A percentile compares a stretch with the other conserved stretches of the same genome.
phyloP scores from a whole-genome alignment of 163 green algal genomes.

The Picocystis sp. region DNA sequence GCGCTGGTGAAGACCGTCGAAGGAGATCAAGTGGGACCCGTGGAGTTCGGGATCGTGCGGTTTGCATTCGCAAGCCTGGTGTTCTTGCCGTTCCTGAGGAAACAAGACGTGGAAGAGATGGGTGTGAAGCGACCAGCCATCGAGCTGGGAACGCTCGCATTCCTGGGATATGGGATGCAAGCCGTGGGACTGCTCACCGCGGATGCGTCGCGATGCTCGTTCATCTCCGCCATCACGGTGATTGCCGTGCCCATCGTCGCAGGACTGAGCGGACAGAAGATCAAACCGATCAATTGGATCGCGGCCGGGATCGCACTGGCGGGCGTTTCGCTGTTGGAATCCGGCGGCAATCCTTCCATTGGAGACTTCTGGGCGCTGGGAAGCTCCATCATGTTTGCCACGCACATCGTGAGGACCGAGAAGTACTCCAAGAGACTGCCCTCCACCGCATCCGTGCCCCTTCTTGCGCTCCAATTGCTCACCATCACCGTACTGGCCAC shows the following conservation, averaged over 20 bases:
- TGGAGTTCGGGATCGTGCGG: slow-evolving; percentile 34
- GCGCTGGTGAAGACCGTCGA: too few species aligned
- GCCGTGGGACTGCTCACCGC: slow-evolving; percentile 40
- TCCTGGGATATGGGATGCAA: slow-evolving; percentile 48
- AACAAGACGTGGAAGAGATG: slow-evolving; percentile 13
- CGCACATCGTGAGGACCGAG: too few species aligned
- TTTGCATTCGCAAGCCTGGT: slow-evolving; percentile 45
- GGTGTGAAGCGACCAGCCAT: slow-evolving; percentile 28
- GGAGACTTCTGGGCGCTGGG: slow-evolving; percentile 28
- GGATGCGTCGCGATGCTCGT: slow-evolving; percentile 45
- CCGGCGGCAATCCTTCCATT: slow-evolving; percentile 21
- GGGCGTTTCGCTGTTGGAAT: slow-evolving; percentile 39
- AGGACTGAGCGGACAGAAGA: slow-evolving; percentile 34
- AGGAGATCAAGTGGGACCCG: slow-evolving; percentile 17
- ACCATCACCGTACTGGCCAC: too few species aligned
- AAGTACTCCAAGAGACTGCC: too few species aligned
- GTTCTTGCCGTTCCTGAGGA: slow-evolving; percentile 44
- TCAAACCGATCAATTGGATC: slow-evolving; percentile 41
- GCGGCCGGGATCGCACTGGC: slow-evolving; percentile 34
- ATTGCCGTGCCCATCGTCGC: slow-evolving; percentile 60
- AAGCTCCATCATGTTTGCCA: too few species aligned
- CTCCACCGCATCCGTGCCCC: too few species aligned
- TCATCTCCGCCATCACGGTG: slow-evolving; percentile 68
- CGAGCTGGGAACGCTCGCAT: slow-evolving; percentile 49
- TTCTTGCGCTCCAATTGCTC: too few species aligned